These are phyloP conservation scores for Phaeodactylum tricornutum DNA, from an alignment of 108 stramenopile genomes.

Conservation along the genomic window DNA sequence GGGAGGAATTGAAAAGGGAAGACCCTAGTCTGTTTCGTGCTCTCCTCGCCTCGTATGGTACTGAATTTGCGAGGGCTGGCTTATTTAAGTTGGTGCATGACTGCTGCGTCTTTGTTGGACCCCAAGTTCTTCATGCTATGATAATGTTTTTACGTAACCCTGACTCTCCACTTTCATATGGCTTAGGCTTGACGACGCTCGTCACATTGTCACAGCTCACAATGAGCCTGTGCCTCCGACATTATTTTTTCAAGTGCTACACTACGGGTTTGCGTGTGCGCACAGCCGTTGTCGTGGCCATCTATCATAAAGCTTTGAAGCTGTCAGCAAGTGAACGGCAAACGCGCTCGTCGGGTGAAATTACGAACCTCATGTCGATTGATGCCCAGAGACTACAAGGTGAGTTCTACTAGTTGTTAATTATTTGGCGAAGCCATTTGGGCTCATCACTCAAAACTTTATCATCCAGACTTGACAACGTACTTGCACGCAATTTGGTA, in stretches of 20 bases:
- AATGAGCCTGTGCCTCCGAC: constrained; percentile 75
- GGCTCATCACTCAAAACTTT: no score
- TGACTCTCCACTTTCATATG: constrained; percentile 39
- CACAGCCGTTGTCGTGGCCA: constrained; percentile 66
- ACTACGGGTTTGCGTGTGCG: constrained; percentile 75
- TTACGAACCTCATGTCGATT: constrained; percentile 87
- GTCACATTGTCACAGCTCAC: constrained; percentile 64
- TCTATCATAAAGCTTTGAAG: constrained; percentile 80
- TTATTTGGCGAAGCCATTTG: no score
- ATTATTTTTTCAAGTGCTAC: constrained; percentile 92
- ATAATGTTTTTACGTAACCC: constrained; percentile 55
- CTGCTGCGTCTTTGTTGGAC: constrained; percentile 76
- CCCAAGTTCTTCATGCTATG: constrained; percentile 66
- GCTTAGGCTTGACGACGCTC: constrained; percentile 38
- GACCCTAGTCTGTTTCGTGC: constrained; percentile 40
- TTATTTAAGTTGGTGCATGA: constrained; percentile 83
- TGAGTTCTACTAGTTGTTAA: no score
- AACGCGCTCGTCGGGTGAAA: constrained; percentile 52
- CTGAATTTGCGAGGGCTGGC: constrained; percentile 55
- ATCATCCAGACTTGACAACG: constrained; percentile 47
- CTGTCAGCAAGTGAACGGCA: constrained; percentile 59
- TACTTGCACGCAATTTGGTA: constrained; percentile 85
- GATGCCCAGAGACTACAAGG: constrained; percentile 86
- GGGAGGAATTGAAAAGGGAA: constrained; percentile 25
- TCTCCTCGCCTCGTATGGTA: constrained; percentile 57